These are phyloP conservation scores for Sporobolomyces pararoseus DNA, from an alignment of 768 basidiomycete genomes.

Conservation along the genomic window DNA sequence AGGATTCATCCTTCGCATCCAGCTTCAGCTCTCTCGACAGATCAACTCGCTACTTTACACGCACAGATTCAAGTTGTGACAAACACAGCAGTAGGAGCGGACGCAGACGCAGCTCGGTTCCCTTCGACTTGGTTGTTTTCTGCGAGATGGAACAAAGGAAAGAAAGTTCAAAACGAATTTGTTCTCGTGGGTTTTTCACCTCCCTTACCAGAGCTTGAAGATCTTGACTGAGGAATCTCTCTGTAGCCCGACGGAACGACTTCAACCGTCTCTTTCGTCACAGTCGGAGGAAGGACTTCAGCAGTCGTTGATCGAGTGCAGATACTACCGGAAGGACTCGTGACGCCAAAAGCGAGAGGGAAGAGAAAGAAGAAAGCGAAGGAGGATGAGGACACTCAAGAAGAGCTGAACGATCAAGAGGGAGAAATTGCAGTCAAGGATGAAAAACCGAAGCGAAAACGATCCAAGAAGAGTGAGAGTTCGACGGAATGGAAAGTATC, in stretches of 20 bases:
- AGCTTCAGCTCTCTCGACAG: not conserved
- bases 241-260: slow-evolving; percentile 37
- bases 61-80: slow-evolving; percentile 39
- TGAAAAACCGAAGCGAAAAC: not conserved
- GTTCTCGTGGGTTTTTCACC: slow-evolving; percentile 13
- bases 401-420: not conserved
- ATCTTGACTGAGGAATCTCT: slow-evolving; percentile 1
- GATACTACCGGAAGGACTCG: slow-evolving; percentile 16
- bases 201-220: no score
- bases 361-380: slow-evolving; percentile 5
- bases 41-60: slow-evolving; percentile 36
- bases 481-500: not conserved
- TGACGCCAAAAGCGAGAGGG: not conserved
- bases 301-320: slow-evolving; percentile 41
- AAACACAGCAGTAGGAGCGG: slow-evolving; percentile 37
- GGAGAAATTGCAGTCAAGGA: not conserved
- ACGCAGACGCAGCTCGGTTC: slow-evolving; percentile 43
- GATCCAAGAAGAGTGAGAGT: not conserved
- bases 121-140: slow-evolving; percentile 46
- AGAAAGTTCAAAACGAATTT: slow-evolving; percentile 30
- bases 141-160: slow-evolving; percentile 45
- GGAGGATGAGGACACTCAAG: not conserved
- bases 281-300: slow-evolving; percentile 44
- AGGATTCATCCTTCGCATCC: slow-evolving; percentile 9
- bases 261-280: slow-evolving; percentile 38